Percentiles rank a stretch among this genome's conserved stretches.
phyloP scores from a whole-genome alignment of 225 moss, liverwort and hornwort genomes.

The Marchantia paleacea region DNA sequence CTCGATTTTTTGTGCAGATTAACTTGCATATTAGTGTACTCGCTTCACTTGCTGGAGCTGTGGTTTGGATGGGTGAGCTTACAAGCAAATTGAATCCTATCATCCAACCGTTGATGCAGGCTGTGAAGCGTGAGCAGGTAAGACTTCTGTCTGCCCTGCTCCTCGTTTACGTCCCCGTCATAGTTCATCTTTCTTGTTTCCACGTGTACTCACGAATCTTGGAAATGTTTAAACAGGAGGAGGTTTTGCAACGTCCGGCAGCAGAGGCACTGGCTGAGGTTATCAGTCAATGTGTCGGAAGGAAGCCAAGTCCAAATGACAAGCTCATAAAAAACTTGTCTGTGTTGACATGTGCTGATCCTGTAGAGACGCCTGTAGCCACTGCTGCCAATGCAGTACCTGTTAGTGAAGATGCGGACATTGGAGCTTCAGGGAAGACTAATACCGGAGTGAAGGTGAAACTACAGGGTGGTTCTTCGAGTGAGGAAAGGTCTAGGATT shows the following conservation, averaged over 20 bases:
- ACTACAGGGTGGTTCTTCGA: slow-evolving; percentile 39
- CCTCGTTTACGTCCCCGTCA: neutral
- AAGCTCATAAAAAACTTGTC: slow-evolving; percentile 83
- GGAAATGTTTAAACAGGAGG: slow-evolving; percentile 47
- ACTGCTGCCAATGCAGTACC: slow-evolving; percentile 53
- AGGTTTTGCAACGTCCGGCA: slow-evolving; percentile 78
- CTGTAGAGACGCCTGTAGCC: slow-evolving; percentile 78
- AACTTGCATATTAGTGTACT: slow-evolving; percentile 84
- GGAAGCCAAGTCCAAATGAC: slow-evolving; percentile 85
- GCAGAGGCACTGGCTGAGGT: slow-evolving; percentile 83
- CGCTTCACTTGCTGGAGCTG: slow-evolving; percentile 87
- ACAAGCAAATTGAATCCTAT: slow-evolving; percentile 83
- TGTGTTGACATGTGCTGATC: slow-evolving; percentile 72
- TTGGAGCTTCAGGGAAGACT: slow-evolving; percentile 47
- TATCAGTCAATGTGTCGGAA: slow-evolving; percentile 79
- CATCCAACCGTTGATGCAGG: slow-evolving; percentile 85
- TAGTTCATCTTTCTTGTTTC: neutral
- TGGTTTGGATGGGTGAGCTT: slow-evolving; percentile 92
- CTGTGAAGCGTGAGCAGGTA: slow-evolving; percentile 93
- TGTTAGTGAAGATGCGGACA: slow-evolving; percentile 47
- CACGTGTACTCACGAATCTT: neutral
- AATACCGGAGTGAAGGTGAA: slow-evolving; percentile 47
- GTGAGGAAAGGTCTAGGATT: slow-evolving; percentile 68
- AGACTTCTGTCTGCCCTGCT: neutral
- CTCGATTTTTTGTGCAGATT: slow-evolving; percentile 43